Percentiles rank a stretch among this genome's conserved stretches.
phyloP scores from a whole-genome alignment of 768 basidiomycete genomes.

The Coprinopsis sp. region DNA sequence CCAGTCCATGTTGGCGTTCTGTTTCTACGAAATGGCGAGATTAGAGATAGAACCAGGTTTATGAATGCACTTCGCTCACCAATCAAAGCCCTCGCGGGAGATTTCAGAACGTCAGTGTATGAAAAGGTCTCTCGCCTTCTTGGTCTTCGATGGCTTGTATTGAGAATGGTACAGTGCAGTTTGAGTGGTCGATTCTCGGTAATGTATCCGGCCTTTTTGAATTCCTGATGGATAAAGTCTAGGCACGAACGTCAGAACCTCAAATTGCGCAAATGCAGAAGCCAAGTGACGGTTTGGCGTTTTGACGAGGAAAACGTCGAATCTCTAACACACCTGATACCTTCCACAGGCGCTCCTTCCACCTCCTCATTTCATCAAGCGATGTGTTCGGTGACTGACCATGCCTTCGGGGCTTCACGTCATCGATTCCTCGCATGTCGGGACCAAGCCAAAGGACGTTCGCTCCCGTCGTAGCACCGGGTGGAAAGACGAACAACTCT shows the following conservation, averaged over 20 bases:
- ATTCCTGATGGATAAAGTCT: constrained; percentile 20
- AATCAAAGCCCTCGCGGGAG: constrained; percentile 3
- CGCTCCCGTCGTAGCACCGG: constrained; percentile 30
- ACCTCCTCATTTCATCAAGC: background rate
- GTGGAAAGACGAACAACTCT: constrained; percentile 42
- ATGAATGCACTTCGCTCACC: background rate
- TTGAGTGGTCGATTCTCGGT: constrained; percentile 46
- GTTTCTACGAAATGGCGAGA: background rate
- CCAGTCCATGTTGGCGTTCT: too few relatives aligned
- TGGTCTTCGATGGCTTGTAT: constrained; percentile 42
- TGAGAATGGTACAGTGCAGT: constrained; percentile 50
- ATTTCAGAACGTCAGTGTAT: constrained; percentile 28
- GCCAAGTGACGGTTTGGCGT: too few relatives aligned
- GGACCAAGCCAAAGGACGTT: constrained; percentile 59
- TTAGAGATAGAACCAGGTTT: background rate
- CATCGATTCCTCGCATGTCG: constrained; percentile 19
- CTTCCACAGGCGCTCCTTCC: constrained; percentile 17
- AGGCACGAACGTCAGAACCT: too few relatives aligned
- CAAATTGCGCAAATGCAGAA: too few relatives aligned
- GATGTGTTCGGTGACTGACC: background rate
- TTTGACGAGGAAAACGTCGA: too few relatives aligned
- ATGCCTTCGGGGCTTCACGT: constrained; percentile 12
- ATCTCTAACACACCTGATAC: constrained; percentile 33
- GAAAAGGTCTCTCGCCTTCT: constrained; percentile 31
- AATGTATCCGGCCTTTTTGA: constrained; percentile 36